Evolutionary conservation across 768 basidiomycete genomes (phyloP), one percentile per base, ranked within the genome.

Genomic region (Hebeloma cylindrosporum): DNA sequence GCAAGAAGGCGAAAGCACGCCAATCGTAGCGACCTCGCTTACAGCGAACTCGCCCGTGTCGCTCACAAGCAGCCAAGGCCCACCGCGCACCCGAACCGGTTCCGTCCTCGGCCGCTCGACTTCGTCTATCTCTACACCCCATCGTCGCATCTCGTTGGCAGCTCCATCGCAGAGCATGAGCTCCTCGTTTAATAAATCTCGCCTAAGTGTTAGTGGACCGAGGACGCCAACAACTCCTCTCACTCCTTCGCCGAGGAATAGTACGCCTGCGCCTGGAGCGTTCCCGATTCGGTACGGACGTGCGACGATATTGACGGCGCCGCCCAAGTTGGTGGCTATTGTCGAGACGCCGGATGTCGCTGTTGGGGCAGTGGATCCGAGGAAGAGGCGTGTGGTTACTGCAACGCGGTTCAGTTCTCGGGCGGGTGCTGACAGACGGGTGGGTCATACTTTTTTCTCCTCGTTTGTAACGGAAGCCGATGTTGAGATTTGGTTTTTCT

Each of bases 281-380:
- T 78, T 79, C 52, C 54, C 75, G 0, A 60, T 80, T 13, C 65
- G 77, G 21, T 85, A 75, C 50, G 86, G 87, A 0, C 73, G 85
- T 10, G 85, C 88, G 0, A 81, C 87, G 10, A 82, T 87, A 32
- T 65, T 92, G 64, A 89, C 85, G 8, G 85, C 85, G 11, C 86
- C 89, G n/a, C 91, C 92, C 11, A 83, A 83, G 59, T 67, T 93
- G 21, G 77, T 93, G 13, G 88, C 85, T 3, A 69, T 93, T 22
- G 84, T 93, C 13, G 88, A 88, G 62, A 92, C 88, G 7, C 88
- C 90, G 0, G 92, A 93, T 60, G 83, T 92, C 7, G 90, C 83
- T n/a, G 80, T 91, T 27, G 92, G 92, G 7, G 88, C 91, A 17
- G 87, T 93, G 7, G 92, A 94, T 62, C 81, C 88, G 13, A 71